phyloP scores from a whole-genome alignment of 768 basidiomycete genomes.

The Leccinum boreale region DNA sequence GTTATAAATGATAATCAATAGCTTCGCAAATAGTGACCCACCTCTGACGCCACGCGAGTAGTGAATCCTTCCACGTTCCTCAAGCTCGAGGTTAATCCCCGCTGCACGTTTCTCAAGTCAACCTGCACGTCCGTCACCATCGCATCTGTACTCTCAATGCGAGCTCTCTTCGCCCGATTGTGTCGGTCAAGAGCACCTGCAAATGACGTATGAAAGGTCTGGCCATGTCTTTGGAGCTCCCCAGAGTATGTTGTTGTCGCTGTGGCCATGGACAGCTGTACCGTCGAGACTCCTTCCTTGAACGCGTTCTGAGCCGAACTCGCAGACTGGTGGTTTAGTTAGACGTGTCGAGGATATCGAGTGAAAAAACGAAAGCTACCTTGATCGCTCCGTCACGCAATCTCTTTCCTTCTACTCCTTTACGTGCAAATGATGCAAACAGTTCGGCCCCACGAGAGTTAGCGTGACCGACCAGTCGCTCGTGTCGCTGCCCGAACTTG shows the following conservation, averaged over 20 bases:
- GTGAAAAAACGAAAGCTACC: conserved; percentile 35
- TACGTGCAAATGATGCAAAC: conserved; percentile 40
- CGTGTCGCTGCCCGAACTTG: conserved; percentile 48
- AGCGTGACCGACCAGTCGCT: conserved; percentile 40
- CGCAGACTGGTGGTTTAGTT: conserved; percentile 37
- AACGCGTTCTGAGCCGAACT: conserved; percentile 39
- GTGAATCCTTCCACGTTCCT: conserved; percentile 44
- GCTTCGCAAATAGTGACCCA: conserved; percentile 25
- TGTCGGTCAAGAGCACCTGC: conserved; percentile 60
- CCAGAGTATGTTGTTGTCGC: conserved; percentile 51
- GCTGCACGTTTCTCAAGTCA: conserved; percentile 50
- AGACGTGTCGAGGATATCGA: conserved; percentile 4
- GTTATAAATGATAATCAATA: neutral
- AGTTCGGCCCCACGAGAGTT: conserved; percentile 42
- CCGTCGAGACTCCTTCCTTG: conserved; percentile 39
- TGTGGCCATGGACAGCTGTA: conserved; percentile 42
- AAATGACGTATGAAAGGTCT: conserved; percentile 42
- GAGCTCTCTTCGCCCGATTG: conserved; percentile 60
- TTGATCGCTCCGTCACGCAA: conserved; percentile 57
- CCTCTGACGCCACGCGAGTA: conserved; percentile 48
- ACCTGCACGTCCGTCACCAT: conserved; percentile 49
- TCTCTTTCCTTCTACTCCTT: conserved; percentile 49
- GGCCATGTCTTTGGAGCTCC: conserved; percentile 48
- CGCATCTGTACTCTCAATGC: conserved; percentile 54
- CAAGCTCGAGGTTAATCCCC: conserved; percentile 48